phyloP scores from a whole-genome alignment of 306 rosid species.

The Senna siamea region DNA sequence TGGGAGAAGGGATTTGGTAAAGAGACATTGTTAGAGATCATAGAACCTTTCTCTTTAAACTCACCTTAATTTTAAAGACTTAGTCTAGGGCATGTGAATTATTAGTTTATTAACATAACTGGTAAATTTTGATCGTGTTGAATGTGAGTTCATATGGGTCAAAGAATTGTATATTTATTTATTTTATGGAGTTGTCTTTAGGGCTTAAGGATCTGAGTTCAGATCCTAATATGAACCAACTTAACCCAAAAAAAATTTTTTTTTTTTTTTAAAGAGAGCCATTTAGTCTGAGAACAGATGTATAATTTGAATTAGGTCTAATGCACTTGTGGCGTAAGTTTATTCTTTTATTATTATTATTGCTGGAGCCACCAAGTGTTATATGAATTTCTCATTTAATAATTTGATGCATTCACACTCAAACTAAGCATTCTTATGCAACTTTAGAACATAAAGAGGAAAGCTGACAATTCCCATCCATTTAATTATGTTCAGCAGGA shows the following conservation, averaged over 20 bases:
- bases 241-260: no score
- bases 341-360: neutral
- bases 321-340: neutral
- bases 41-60: no score
- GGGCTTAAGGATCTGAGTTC: no score
- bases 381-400: neutral
- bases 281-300: neutral
- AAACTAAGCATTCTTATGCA: constrained; percentile 4
- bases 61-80: neutral
- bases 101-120: neutral
- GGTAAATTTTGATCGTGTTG: neutral
- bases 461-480: constrained; percentile 20
- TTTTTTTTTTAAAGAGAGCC: neutral
- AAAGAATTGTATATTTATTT: no score
- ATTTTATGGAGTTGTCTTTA: no score
- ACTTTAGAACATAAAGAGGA: constrained; percentile 3
- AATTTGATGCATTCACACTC: neutral
- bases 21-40: neutral
- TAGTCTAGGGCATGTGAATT: neutral
- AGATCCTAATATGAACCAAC: no score
- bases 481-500: constrained; percentile 49
- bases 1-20: neutral
- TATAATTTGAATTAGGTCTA: neutral
- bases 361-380: neutral
- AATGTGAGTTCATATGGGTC: neutral